Evolutionary conservation across 2,329 filamentous ascomycete species (phyloP).

Genomic region (Sphaerulina musiva): DNA sequence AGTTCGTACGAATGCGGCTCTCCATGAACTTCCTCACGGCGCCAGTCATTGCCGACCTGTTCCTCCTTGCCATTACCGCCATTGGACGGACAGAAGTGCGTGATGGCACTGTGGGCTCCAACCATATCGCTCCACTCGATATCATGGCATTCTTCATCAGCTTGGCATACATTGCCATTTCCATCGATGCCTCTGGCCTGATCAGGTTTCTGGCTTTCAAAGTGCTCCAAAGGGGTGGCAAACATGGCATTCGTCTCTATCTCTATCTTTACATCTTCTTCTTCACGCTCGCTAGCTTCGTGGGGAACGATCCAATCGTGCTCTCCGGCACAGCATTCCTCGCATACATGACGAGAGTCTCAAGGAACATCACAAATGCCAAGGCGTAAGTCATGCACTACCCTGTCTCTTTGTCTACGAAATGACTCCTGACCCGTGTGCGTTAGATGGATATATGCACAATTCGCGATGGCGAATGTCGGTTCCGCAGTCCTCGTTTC

Average conservation of each 20-base stretch:
- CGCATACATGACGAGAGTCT: conserved; percentile 70
- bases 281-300: conserved; percentile 59
- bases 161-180: conserved; percentile 66
- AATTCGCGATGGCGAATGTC: conserved; percentile 67
- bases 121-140: conserved; percentile 62
- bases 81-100: conserved; percentile 61
- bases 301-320: conserved; percentile 71
- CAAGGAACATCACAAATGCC: conserved; percentile 64
- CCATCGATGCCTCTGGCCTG: conserved; percentile 67
- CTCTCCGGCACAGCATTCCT: conserved; percentile 67
- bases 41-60: conserved; percentile 63
- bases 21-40: conserved; percentile 66
- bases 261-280: conserved; percentile 70
- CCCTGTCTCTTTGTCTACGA: neutral
- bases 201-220: conserved; percentile 66
- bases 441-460: conserved; percentile 57
- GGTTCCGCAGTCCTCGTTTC: conserved; percentile 70
- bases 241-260: conserved; percentile 61
- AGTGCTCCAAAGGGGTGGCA: conserved; percentile 60
- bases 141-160: conserved; percentile 72
- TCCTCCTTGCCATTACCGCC: conserved; percentile 61
- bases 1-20: conserved; percentile 44
- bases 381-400: conserved; percentile 41
- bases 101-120: conserved; percentile 60
- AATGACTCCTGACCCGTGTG: neutral